phyloP scores from a whole-genome alignment of 768 basidiomycete species.

The Macrolepiota fuliginosa region DNA sequence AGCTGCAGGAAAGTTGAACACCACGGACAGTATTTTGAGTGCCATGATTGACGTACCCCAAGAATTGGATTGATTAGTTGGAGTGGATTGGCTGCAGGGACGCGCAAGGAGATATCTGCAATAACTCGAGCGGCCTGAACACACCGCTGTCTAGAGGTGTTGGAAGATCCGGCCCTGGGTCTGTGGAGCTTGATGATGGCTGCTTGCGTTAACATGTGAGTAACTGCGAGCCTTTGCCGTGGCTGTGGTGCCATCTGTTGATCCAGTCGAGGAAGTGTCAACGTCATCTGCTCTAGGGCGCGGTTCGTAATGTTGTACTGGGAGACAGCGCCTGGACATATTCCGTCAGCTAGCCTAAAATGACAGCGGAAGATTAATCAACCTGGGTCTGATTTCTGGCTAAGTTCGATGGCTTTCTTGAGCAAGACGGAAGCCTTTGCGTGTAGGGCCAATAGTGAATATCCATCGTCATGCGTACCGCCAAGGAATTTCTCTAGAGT shows the following conservation, averaged over 20 bases:
- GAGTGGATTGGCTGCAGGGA: not conserved
- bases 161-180: not conserved
- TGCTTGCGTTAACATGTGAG: slow-evolving; percentile 29
- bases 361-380: not conserved
- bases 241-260: slow-evolving; percentile 17
- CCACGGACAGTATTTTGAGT: not conserved
- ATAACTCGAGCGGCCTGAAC: slow-evolving; percentile 4
- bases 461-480: slow-evolving; percentile 22
- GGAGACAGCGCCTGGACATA: slow-evolving; percentile 1
- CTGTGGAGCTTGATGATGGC: slow-evolving; percentile 29
- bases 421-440: slow-evolving; percentile 28
- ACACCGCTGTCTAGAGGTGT: slow-evolving; percentile 6
- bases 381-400: slow-evolving; percentile 9
- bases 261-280: slow-evolving; percentile 20
- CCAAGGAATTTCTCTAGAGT: slow-evolving; percentile 28
- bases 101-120: slow-evolving; percentile 1
- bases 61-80: slow-evolving; percentile 3
- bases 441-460: slow-evolving; percentile 23
- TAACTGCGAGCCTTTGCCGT: slow-evolving; percentile 24
- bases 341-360: not conserved
- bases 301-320: slow-evolving; percentile 8
- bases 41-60: not conserved
- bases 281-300: slow-evolving; percentile 22
- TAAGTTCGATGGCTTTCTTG: slow-evolving; percentile 11
- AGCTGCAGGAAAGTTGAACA: not conserved